Evolutionary conservation across 192 early-diverging fungal species (phyloP), one percentile per base, ranked within the genome.

Genomic region (Coemansia reversa): DNA sequence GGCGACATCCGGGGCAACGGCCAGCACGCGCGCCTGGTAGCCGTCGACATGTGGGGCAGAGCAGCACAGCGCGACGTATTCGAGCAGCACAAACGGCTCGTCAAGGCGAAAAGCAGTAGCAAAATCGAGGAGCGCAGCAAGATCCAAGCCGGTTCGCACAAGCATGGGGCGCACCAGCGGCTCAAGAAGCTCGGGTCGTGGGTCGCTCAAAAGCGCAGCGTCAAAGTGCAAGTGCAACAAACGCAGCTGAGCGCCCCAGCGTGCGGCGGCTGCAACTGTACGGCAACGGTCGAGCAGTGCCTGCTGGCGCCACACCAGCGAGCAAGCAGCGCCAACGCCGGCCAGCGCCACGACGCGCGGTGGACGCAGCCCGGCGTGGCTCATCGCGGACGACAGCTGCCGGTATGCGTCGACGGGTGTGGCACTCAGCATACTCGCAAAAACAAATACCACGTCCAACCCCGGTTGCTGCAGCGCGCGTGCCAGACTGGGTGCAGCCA

Each of bases 191-290:
- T 84, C 83, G 2, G 66, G 69, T 23, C 67, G 74, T 14, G 78
- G 66, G n/a, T 78, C 68, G 25, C 63, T 77, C 51, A 87, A 85
- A 42, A 61, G 71, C 24, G 81, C 67, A 2, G 81, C 72, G 27
- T 91, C 86, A 67, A 89, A 89, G 19, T 70, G 67, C 24, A 91
- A 83, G 22, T 81, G 76, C 60, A 90, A 57, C 20, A 89, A 70
- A 59, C 79, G 71, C 47, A 91, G 62, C 61, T 91, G 88, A 33
- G 86, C 79, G 71, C 81, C 84, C 90, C 90, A 91, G 28, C 79
- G 66, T 8, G 89, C 84, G n/a, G 88, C 82, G 0, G 80, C 79
- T 1, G 84, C 86, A 16, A 88, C 69, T 3, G 84, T 55, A 48
- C 79, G 65, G 60, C 89, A 89, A 35, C 74, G 75, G 27, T 86